These are phyloP conservation scores for Mycena sp. DNA, from an alignment of 1,284 basidiomycete species.

Conservation along the genomic window DNA sequence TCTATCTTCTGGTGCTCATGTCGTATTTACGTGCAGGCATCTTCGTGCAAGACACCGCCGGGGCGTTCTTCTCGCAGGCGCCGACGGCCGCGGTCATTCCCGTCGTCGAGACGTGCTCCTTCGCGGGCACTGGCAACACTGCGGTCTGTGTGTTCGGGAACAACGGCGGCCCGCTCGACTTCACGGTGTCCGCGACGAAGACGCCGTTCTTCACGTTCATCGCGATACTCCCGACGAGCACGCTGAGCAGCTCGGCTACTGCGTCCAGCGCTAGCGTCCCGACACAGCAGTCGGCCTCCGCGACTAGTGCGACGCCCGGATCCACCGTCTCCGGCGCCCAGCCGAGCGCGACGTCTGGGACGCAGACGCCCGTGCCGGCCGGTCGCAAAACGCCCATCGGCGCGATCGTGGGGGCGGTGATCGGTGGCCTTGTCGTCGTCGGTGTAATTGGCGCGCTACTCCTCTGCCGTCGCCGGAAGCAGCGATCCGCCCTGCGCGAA, in stretches of 20 bases:
- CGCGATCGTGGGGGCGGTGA: background rate
- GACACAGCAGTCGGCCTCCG: too few relatives aligned
- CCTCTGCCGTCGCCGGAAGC: background rate
- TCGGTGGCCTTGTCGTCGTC: background rate
- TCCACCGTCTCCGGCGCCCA: too few relatives aligned
- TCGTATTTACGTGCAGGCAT: background rate
- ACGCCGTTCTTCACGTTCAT: slow-evolving; percentile 1
- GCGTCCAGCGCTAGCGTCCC: too few relatives aligned
- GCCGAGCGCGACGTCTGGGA: too few relatives aligned
- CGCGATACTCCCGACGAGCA: background rate
- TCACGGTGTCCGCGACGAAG: background rate
- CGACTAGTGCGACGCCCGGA: too few relatives aligned
- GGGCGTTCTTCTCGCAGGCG: background rate
- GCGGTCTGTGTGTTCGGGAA: background rate
- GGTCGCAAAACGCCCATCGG: slow-evolving; percentile 2
- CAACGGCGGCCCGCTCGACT: background rate
- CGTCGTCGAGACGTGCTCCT: slow-evolving; percentile 2
- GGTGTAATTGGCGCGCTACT: background rate
- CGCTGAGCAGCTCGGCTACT: too few relatives aligned
- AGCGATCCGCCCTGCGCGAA: background rate
- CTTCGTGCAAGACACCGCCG: background rate
- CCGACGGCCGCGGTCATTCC: background rate
- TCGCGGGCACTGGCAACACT: background rate
- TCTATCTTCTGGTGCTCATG: background rate
- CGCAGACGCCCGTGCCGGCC: too few relatives aligned